Conservation (phyloP, 768 basidiomycete genomes). For the Agaricus blazei region DNA sequence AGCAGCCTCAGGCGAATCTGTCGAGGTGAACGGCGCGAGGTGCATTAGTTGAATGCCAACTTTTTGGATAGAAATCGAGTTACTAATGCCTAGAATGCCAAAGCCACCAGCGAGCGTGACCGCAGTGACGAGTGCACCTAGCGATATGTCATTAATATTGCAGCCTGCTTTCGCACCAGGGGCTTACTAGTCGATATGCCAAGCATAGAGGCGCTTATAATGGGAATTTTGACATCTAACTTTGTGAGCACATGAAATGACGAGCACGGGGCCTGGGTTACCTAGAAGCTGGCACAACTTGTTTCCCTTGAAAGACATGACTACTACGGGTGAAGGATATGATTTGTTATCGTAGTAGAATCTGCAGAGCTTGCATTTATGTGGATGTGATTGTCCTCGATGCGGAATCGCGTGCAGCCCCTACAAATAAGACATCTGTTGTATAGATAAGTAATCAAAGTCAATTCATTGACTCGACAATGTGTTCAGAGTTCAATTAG, state of each 20-base stretch:
- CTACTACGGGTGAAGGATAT: neutral
- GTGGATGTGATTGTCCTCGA: conserved; percentile 11
- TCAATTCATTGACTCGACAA: no score
- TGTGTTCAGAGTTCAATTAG: no score
- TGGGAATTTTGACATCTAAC: conserved; percentile 51
- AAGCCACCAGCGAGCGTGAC: conserved; percentile 69
- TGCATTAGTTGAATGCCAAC: neutral
- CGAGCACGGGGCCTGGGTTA: neutral
- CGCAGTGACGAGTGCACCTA: conserved; percentile 52
- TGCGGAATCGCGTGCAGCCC: conserved; percentile 12
- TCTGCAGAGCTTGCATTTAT: conserved; percentile 20
- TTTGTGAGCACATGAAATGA: neutral
- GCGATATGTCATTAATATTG: neutral
- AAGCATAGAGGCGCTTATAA: conserved; percentile 69
- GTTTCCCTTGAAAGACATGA: conserved; percentile 3
- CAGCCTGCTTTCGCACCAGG: neutral
- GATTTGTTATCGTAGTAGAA: neutral
- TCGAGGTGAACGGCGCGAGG: conserved; percentile 40
- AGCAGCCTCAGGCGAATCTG: conserved; percentile 28
- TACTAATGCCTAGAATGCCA: conserved; percentile 69
- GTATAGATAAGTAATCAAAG: no score
- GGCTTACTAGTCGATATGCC: conserved; percentile 54
- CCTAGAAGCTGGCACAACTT: conserved; percentile 6
- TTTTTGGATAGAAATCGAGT: conserved; percentile 4
- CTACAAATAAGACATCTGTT: no score